Percentiles rank a stretch among this genome's conserved stretches.
Evolutionary conservation across 176 grass and related monocot genomes (phyloP).

Genomic region (Oropetium thomaeum): DNA sequence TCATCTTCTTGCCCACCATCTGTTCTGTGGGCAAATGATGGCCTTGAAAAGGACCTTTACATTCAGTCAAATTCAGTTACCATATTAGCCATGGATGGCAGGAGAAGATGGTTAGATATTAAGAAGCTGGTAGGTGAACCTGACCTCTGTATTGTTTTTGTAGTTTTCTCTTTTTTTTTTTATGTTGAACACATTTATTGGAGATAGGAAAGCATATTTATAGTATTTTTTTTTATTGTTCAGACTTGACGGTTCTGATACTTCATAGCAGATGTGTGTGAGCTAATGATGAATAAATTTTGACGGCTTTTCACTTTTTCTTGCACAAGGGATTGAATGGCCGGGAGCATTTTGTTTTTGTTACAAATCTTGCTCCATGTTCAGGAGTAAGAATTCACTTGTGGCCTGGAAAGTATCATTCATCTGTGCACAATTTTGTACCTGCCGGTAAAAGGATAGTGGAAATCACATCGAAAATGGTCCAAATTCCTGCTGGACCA

Average conservation of each 20-base stretch:
- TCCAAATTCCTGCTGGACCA: conserved; percentile 83
- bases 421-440: conserved; percentile 31
- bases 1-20: conserved; percentile 68
- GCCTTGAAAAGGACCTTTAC: conserved; percentile 93
- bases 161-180: not conserved
- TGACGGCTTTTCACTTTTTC: conserved; percentile 18
- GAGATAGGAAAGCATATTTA: not conserved
- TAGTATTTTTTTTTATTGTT: conserved; percentile 11
- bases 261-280: not conserved
- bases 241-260: not conserved
- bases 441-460: conserved; percentile 70
- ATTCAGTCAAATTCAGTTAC: conserved; percentile 78
- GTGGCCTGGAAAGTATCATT: conserved; percentile 74
- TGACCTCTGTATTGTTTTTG: conserved; percentile 15
- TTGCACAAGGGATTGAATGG: conserved; percentile 60
- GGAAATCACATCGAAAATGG: conserved; percentile 91
- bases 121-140: conserved; percentile 72
- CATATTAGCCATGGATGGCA: conserved; percentile 95
- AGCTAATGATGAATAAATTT: conserved; percentile 19
- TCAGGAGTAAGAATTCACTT: conserved; percentile 94
- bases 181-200: not conserved
- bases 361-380: conserved; percentile 97
- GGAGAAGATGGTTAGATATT: conserved; percentile 94
- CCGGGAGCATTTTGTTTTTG: conserved; percentile 83
- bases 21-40: conserved; percentile 72